Evolutionary conservation across 1,284 basidiomycete species (phyloP).

Genomic region (Crucibulum cyathiforme): DNA sequence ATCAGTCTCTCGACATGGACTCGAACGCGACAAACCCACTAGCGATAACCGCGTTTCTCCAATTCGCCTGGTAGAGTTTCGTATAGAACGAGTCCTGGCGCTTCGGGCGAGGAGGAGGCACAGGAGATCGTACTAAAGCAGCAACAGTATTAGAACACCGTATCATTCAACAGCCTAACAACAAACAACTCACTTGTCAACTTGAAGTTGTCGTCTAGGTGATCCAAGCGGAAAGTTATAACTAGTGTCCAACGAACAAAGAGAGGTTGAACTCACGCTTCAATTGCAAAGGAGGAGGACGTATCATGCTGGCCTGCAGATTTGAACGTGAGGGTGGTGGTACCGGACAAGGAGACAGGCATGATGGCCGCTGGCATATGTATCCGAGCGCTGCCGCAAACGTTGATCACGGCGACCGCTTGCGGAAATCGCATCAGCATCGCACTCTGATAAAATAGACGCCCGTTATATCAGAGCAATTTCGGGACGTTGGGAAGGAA

Average conservation of each 20-base stretch:
- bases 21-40: conserved; percentile 21
- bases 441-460: no score
- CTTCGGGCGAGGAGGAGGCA: conserved; percentile 3
- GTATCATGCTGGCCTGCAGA: conserved; percentile 36
- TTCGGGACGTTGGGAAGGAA: no score
- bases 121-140: conserved; percentile 1
- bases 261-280: conserved; percentile 31
- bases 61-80: conserved; percentile 42
- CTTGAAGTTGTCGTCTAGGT: conserved; percentile 33
- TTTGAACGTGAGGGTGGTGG: conserved; percentile 33
- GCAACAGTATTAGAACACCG: not conserved
- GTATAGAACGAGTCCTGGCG: conserved; percentile 35
- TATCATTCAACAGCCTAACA: not conserved
- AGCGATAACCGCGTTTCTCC: conserved; percentile 45
- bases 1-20: not conserved
- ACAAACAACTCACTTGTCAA: not conserved
- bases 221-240: not conserved
- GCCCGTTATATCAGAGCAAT: no score
- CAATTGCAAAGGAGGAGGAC: conserved; percentile 44
- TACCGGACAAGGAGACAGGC: conserved; percentile 41
- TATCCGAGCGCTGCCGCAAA: no score
- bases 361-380: no score
- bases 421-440: no score
- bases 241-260: not conserved
- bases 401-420: no score